Evolutionary conservation across 352 stramenopile genomes (phyloP), one percentile per base, ranked within the genome.

Genomic region (Peronospora farinosa): DNA sequence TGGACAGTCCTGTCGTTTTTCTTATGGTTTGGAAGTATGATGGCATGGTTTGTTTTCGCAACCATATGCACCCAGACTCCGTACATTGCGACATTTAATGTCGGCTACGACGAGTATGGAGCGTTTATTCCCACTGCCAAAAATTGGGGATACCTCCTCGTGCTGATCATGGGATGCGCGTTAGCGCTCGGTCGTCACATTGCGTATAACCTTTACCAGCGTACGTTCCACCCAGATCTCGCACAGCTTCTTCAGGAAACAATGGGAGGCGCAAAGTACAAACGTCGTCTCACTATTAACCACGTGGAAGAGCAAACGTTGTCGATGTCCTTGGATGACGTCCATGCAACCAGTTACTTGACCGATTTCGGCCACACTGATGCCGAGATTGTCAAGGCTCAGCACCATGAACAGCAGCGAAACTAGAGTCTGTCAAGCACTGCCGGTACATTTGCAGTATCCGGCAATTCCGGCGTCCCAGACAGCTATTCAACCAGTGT

Each of bases 91-190:
- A 65, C 56, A 5, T 70, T 79, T 35, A 92, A 89, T 60, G 67
- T 92, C 5, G 74, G 68, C 15, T 92, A 89, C 60, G 80, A 92
- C 51, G 80, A 92, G 50, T 92, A 72, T 43, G 80, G 80, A 3
- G 43, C 76, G 5, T 92, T 92, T 45, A 41, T 53, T 1, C 80
- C 80, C 0, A 89, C 80, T 0, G 70, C 65, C 2, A 43, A 55
- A 40, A 79, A 65, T 7, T 72, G 65, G 31, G 78, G 74, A 19
- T 92, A 85, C 49, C 51, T 84, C 28, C 44, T 92, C 5, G 62
- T 92, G 10, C 23, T 92, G 15, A 35, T 86, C 32, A 80, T 89
- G 54, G 80, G 80, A 15, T 88, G 76, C 27, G 54, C 67, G 2
- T 65, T 92, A 30, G 80, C 80, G 7, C 66, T 92, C 9, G 78